Base-by-base conservation (phyloP, 306 rosid genomes). In the Lablab purpureus region DNA sequence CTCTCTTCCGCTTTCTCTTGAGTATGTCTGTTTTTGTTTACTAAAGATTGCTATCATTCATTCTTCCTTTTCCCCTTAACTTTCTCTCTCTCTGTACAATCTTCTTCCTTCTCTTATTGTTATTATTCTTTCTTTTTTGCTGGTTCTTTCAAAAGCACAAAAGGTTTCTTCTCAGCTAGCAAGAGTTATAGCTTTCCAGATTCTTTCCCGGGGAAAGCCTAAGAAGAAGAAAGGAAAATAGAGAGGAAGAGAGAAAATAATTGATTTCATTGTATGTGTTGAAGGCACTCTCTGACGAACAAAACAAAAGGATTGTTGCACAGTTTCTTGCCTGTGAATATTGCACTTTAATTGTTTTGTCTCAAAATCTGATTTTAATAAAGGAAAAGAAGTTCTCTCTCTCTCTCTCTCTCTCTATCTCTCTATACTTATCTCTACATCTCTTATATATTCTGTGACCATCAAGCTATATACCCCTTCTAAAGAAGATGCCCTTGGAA, bases 401-500 rank as follows among this genome's bases (percentile, higher is more conserved):
- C 10, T 32, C 14, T 32, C 65, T 19, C 32, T 10, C 13, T 46
- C 8, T 6, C 47, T 51, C 1, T 60, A 37, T 73, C 5, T 27
- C 36, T 22, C 45, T 40, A 40, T 40, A 40, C 45, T 40, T 40
- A 40, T 7, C 50, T 52, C 2, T 62, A 52, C 55, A 7, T 27
- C 36, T 22, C 22, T 10, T 50, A 51, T 68, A 67, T 79, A 52
- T 55, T 78, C 40, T 67, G 52, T 64, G 52, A 64, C 63, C 77
- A 65, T 63, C 59, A 12, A 47, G 41, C 15, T 10, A 40, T 13
- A 40, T 45, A 8, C 49, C 47, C 25, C 2, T 70, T 81, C 59
- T 55, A 72, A 78, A 74, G 82, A 93, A 93, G 77, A 94, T 94
- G 98, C 93, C 98, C 91, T 94, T 90, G 84, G 91, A 91, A 67